Base-by-base conservation (phyloP, 108 stramenopile species). In the Nitzschia sp. region DNA sequence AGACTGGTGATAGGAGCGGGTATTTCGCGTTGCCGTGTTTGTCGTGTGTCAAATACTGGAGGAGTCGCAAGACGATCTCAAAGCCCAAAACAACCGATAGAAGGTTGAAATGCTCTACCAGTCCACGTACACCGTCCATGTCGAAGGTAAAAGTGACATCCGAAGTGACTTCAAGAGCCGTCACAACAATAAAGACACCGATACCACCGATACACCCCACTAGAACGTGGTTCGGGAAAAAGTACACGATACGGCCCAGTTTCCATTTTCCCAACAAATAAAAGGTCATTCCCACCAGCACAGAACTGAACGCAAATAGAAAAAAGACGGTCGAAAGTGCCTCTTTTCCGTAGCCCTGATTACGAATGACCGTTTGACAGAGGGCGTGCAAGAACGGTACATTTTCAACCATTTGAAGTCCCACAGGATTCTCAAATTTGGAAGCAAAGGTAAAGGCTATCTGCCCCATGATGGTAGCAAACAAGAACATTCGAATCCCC, bases 161-260 rank as follows among this genome's bases (percentile, higher is more conserved):
- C 28, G 67, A 67, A 2, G 92, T 84, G 0, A 96, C 88, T 71
- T 92, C 90, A 11, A 93, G 66, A 0, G 75, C 83, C 0, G 92
- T 90, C 13, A 63, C 75, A 35, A 77, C 78, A 31, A 96, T 80
- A 66, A 85, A 88, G 4, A 84, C 73, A 4, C 94, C 94, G 60
- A 96, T 91, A 15, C 94, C 94, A 35, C 88, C 86, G 52, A 96
- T 93, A 65, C 88, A 93, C 13, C 92, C 95, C 30, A 91, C 78
- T 22, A 93, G 47, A 5, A 92, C 91, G 54, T 93, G 95, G n/a
- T 58, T 77, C 3, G 95, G 95, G 59, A 96, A 91, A 66, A 81
- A 94, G 58, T 93, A 88, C 1, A 92, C 78, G 21, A 93, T 68
- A 8, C 76, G 52, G 8, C 95, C 95, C 35, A 94, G 34, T 53